Percentiles rank a stretch among this genome's conserved stretches.
These are phyloP conservation scores for Tricholoma sp. DNA, from an alignment of 768 basidiomycete species.

Conservation along the genomic window DNA sequence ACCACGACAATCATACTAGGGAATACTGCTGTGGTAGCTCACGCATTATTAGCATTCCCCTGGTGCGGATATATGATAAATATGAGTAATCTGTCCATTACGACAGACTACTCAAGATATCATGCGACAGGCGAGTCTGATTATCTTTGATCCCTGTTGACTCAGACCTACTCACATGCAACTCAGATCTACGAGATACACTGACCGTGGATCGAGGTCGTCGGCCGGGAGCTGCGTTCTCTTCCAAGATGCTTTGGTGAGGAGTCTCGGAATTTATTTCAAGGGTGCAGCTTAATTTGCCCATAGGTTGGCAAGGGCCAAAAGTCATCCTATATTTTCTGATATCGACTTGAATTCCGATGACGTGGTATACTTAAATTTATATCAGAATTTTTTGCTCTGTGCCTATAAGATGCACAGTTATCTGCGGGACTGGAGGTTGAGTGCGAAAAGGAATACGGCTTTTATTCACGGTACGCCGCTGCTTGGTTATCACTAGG, in stretches of 20 bases:
- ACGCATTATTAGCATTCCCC: conserved; percentile 61
- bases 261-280: conserved; percentile 15
- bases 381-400: conserved; percentile 82
- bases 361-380: conserved; percentile 65
- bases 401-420: conserved; percentile 83
- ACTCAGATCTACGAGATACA: conserved; percentile 49
- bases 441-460: conserved; percentile 35
- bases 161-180: not conserved
- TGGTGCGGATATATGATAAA: conserved; percentile 91
- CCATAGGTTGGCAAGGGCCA: conserved; percentile 62
- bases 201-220: conserved; percentile 67
- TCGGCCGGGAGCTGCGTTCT: conserved; percentile 59
- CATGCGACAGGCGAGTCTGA: conserved; percentile 46
- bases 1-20: not conserved
- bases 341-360: conserved; percentile 67
- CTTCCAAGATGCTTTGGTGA: conserved; percentile 72
- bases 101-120: conserved; percentile 74
- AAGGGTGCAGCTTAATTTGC: not conserved
- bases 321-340: conserved; percentile 75
- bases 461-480: conserved; percentile 53
- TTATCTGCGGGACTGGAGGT: conserved; percentile 65
- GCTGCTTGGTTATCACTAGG: not conserved
- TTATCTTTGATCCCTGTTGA: not conserved
- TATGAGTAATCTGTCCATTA: conserved; percentile 69
- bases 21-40: too few relatives aligned